Evolutionary conservation across 495 filamentous ascomycete genomes (phyloP).

Genomic region (Daldinia decipiens): DNA sequence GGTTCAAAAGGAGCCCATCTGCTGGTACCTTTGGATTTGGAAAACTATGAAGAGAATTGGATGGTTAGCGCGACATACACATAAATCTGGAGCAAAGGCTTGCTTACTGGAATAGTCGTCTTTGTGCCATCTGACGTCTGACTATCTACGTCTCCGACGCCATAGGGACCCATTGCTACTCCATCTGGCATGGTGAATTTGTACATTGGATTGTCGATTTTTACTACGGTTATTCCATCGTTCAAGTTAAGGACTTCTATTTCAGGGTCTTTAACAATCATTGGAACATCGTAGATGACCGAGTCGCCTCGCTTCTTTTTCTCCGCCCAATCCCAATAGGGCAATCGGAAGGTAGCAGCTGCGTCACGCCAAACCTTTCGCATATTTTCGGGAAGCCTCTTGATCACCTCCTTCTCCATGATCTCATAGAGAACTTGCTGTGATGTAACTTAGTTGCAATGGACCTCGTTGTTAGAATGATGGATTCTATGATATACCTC

Average conservation of each 20-base stretch:
- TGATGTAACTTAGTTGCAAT: background rate
- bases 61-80: background rate
- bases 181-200: conserved; percentile 5
- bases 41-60: background rate
- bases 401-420: conserved; percentile 5
- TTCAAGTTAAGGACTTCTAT: conserved; percentile 3
- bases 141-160: background rate
- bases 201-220: conserved; percentile 8
- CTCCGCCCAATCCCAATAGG: conserved; percentile 11
- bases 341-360: conserved; percentile 9
- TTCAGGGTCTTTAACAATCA: background rate
- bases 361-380: conserved; percentile 2
- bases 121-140: background rate
- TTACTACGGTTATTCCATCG: background rate
- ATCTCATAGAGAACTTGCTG: conserved; percentile 9
- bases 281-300: background rate
- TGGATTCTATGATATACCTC: background rate
- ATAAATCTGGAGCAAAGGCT: background rate
- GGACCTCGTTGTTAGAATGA: background rate
- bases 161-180: background rate
- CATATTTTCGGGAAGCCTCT: background rate
- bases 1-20: conserved; percentile 6
- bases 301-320: conserved; percentile 8
- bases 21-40: conserved; percentile 5
- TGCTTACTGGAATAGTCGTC: background rate